These are phyloP conservation scores for Debaryomycetaceae sp. DNA, from an alignment of 1,139 yeast genomes.

Conservation along the genomic window DNA sequence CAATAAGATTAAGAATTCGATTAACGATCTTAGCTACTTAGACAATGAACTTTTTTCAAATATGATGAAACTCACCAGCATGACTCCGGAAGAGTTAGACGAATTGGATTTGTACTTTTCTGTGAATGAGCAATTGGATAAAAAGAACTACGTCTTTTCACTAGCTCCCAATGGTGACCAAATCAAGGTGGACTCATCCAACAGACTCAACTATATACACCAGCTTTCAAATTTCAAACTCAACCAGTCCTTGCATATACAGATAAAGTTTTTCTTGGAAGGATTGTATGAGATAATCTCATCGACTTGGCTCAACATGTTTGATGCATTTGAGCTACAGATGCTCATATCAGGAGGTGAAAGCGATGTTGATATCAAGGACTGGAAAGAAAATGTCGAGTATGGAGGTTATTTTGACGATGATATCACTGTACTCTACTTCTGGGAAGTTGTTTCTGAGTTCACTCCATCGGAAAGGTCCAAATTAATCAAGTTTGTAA, in stretches of 20 bases:
- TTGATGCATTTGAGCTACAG: slow-evolving; percentile 79
- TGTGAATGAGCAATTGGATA: slow-evolving; percentile 44
- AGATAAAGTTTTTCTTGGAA: slow-evolving; percentile 60
- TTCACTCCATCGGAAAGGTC: slow-evolving; percentile 59
- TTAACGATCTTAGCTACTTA: slow-evolving; percentile 73
- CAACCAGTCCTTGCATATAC: slow-evolving; percentile 58
- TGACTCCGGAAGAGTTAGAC: slow-evolving; percentile 56
- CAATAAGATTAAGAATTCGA: slow-evolving; percentile 48
- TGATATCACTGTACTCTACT: slow-evolving; percentile 54
- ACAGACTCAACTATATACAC: slow-evolving; percentile 72
- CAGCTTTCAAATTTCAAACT: slow-evolving; percentile 77
- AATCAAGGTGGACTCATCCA: slow-evolving; percentile 54
- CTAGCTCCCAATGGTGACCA: slow-evolving; percentile 54
- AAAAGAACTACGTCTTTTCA: slow-evolving; percentile 44
- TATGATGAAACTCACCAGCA: slow-evolving; percentile 57
- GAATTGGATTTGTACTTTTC: slow-evolving; percentile 66
- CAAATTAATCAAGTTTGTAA: slow-evolving; percentile 76
- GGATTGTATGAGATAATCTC: slow-evolving; percentile 72
- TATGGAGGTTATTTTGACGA: slow-evolving; percentile 64
- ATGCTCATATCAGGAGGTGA: slow-evolving; percentile 81
- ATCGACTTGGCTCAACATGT: slow-evolving; percentile 77
- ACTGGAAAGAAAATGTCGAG: slow-evolving; percentile 59
- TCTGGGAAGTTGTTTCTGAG: slow-evolving; percentile 78
- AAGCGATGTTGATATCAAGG: slow-evolving; percentile 65
- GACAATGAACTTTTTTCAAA: slow-evolving; percentile 68